Conservation (phyloP, 2,329 filamentous ascomycete genomes). For the Colletotrichum filicis region DNA sequence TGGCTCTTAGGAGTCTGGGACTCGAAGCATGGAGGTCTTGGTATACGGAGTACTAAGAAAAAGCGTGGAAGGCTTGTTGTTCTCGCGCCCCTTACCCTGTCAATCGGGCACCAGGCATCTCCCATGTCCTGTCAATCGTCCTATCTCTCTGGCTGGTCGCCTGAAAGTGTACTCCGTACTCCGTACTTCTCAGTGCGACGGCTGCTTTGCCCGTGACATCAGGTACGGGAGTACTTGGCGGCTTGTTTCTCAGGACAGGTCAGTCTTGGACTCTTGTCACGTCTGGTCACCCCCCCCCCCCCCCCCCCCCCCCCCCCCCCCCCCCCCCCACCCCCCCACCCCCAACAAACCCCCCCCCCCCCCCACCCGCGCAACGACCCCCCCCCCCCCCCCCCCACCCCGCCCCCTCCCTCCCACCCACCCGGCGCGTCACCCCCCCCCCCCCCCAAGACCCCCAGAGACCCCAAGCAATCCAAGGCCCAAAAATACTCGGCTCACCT, state of each 20-base stretch:
- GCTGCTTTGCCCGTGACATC: slow-evolving; percentile 15
- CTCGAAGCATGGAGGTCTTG: not conserved
- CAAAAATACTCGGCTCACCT: slow-evolving; percentile 25
- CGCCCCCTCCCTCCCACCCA: no score
- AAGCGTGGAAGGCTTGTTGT: slow-evolving; percentile 28
- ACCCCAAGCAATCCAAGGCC: not conserved
- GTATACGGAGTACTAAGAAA: not conserved
- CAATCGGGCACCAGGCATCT: slow-evolving; percentile 18
- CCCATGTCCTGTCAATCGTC: slow-evolving; percentile 28
- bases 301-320: not conserved
- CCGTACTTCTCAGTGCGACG: not conserved
- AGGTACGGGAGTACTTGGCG: slow-evolving; percentile 8
- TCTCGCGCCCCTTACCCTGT: slow-evolving; percentile 10
- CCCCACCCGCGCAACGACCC: no score
- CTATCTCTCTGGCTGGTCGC: not conserved
- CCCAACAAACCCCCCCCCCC: no score
- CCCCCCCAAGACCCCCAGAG: not conserved
- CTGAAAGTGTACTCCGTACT: not conserved
- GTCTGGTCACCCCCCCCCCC: slow-evolving; percentile 17
- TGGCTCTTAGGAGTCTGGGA: not conserved
- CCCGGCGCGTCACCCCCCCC: no score
- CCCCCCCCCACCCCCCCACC: no score
- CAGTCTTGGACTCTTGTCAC: slow-evolving; percentile 6
- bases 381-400: no score
- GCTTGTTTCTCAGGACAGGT: slow-evolving; percentile 9